phyloP scores from a whole-genome alignment of 179 eudicot species.

The Patellifolia procumbens region DNA sequence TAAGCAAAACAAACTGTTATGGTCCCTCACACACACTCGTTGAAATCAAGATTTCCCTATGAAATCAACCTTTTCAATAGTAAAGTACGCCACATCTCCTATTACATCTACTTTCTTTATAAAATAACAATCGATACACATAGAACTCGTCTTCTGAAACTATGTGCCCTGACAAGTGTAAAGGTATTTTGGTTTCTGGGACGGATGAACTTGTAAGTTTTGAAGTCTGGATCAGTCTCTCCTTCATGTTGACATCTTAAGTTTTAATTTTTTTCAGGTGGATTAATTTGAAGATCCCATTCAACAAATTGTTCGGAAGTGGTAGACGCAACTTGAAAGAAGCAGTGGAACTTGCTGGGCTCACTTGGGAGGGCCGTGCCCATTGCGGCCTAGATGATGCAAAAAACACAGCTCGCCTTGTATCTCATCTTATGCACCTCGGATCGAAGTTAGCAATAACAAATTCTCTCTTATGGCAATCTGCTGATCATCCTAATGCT shows the following conservation, averaged over 20 bases:
- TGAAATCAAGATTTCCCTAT: no score
- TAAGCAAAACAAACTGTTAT: conserved; percentile 37
- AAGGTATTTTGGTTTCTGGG: no score
- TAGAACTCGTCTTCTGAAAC: no score
- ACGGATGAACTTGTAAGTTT: background rate
- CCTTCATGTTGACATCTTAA: background rate
- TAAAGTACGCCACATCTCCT: no score
- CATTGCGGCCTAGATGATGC: conserved; percentile 97
- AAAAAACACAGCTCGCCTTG: conserved; percentile 80
- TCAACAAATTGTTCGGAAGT: conserved; percentile 55
- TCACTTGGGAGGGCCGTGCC: conserved; percentile 88
- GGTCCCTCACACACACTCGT: no score
- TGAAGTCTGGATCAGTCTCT: background rate
- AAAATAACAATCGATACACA: no score
- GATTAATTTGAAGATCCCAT: conserved; percentile 85
- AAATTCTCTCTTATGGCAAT: conserved; percentile 41
- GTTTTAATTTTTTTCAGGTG: conserved; percentile 52
- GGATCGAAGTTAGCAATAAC: conserved; percentile 80
- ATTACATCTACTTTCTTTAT: no score
- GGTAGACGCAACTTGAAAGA: conserved; percentile 70
- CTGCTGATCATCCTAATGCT: conserved; percentile 39
- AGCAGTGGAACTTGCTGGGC: conserved; percentile 83
- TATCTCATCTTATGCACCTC: conserved; percentile 57
- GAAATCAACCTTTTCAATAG: no score
- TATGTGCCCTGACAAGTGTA: no score